Evolutionary conservation across 1,284 basidiomycete species (phyloP).

Genomic region (Heliocybe sulcata): DNA sequence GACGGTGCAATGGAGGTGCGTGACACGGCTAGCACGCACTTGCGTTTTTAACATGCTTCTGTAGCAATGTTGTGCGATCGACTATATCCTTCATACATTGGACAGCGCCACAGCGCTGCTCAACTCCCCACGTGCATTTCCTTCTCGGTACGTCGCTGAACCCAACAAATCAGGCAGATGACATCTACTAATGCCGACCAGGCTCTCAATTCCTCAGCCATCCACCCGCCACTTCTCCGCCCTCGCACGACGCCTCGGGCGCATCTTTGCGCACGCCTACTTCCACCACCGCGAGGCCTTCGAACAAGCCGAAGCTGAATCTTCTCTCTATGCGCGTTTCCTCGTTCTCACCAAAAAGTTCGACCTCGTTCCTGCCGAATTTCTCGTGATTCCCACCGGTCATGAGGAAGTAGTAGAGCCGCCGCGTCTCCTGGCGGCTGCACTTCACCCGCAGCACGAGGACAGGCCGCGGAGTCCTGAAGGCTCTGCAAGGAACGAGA

Average conservation of each 20-base stretch:
- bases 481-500: slow-evolving; percentile 27
- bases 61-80: slow-evolving; percentile 93
- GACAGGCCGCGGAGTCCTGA: slow-evolving; percentile 18
- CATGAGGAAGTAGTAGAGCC: slow-evolving; percentile 27
- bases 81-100: slow-evolving; percentile 93
- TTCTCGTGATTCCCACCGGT: slow-evolving; percentile 69
- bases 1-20: slow-evolving; percentile 70
- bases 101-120: slow-evolving; percentile 92
- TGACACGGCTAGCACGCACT: not conserved
- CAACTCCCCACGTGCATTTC: slow-evolving; percentile 88
- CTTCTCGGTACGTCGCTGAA: slow-evolving; percentile 59
- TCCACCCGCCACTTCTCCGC: slow-evolving; percentile 86
- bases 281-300: slow-evolving; percentile 91
- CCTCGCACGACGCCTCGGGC: slow-evolving; percentile 81
- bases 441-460: slow-evolving; percentile 25
- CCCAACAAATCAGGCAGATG: not conserved
- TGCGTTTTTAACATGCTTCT: not conserved
- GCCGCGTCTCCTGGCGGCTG: slow-evolving; percentile 40
- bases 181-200: slow-evolving; percentile 17
- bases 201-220: slow-evolving; percentile 72
- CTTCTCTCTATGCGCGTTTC: slow-evolving; percentile 88
- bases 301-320: slow-evolving; percentile 86
- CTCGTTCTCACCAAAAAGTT: slow-evolving; percentile 77
- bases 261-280: slow-evolving; percentile 95
- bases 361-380: slow-evolving; percentile 75